phyloP scores from a whole-genome alignment of 2,329 filamentous ascomycete genomes.

The Exophiala dermatitidis region DNA sequence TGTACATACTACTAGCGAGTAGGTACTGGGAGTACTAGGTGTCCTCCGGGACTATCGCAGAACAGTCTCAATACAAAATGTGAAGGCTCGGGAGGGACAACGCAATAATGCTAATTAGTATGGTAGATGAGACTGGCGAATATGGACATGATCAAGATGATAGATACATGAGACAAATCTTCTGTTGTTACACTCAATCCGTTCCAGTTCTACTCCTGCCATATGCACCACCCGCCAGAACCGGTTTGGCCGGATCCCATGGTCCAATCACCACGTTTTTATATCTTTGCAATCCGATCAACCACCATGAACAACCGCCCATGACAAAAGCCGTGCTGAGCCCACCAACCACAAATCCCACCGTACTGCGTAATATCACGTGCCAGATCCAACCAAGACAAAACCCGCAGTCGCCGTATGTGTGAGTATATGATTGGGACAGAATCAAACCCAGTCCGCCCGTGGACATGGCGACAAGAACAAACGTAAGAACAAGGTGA shows the following conservation, averaged over 20 bases:
- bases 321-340: slow-evolving; percentile 69
- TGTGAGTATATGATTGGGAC: slow-evolving; percentile 39
- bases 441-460: slow-evolving; percentile 63
- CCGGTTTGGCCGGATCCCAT: slow-evolving; percentile 88
- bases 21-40: no score
- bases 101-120: no score
- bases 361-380: slow-evolving; percentile 50
- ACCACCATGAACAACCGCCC: slow-evolving; percentile 95
- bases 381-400: slow-evolving; percentile 43
- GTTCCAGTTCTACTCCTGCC: slow-evolving; percentile 22
- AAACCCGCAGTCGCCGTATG: slow-evolving; percentile 34
- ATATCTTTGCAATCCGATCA: slow-evolving; percentile 94
- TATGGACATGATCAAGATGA: background rate
- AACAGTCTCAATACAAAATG: no score
- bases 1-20: no score
- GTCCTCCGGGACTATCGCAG: no score
- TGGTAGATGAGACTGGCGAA: background rate
- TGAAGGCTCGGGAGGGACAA: no score
- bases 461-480: slow-evolving; percentile 71
- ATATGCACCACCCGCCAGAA: slow-evolving; percentile 30
- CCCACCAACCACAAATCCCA: slow-evolving; percentile 71
- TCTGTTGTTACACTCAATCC: background rate
- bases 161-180: background rate
- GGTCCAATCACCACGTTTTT: slow-evolving; percentile 98
- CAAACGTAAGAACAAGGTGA: slow-evolving; percentile 67